Base-by-base conservation (phyloP, 345 rosid species). In the Eucalyptus regnans region DNA sequence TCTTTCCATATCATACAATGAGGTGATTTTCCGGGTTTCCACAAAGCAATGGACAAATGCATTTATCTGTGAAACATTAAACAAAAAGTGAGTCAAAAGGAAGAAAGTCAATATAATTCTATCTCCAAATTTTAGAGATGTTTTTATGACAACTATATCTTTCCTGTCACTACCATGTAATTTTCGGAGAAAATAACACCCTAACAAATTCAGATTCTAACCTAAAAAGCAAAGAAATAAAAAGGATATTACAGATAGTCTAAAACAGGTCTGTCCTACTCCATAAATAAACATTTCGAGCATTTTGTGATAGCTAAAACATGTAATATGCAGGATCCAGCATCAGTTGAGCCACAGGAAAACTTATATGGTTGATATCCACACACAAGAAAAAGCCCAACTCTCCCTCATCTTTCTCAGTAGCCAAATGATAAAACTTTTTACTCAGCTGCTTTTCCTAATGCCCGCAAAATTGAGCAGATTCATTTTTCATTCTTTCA, bases 31-130 rank as follows among this genome's bases (percentile, higher is more conserved):
- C 52, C 3, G 0, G 54, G 54, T 51, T 51, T 51, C 54, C 54
- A 51, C 54, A 51, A 51, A 51, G 54, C 54, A 51, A 51, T 51
- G 54, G 89, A 97, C 94, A 92, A 95, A 97, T 17, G 98, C 96
- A 94, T 96, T 95, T 51, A 51, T 51, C 54, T 51, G 54, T 2
- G 54, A 51, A 51, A 16, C 54, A 6, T 51, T 51, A 51, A 51
- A 51, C 54, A 51, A 51, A 51, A 2, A 51, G 54, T 51, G 54
- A 37, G 41, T 37, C 41, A 51, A 51, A 51, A 51, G 20, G 54
- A 51, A 51, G 54, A 51, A 51, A 51, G 54, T 51, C 54, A 16
- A 51, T 51, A 51, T 51, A 51, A 16, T 16, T 51, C 22, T 51
- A 51, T 51, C 54, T 51, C 54, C 54, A 51, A 51, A 51, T 3